Evolutionary conservation across 306 rosid genomes (phyloP).

Genomic region (Benincasa hispida): DNA sequence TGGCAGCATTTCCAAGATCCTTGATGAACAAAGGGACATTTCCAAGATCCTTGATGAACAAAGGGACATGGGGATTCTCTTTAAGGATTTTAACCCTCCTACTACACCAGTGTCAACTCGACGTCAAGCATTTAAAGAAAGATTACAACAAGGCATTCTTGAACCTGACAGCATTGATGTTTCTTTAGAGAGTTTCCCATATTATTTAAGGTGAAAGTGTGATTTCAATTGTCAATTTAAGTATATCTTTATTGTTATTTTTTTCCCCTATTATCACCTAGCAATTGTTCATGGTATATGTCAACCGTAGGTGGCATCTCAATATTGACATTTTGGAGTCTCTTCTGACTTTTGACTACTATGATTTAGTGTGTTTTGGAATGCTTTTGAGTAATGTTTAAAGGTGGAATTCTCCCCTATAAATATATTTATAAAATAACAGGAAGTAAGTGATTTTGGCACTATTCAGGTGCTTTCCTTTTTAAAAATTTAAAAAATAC

Average conservation of each 20-base stretch:
- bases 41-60: constrained; percentile 53
- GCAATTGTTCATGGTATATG: background rate
- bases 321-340: background rate
- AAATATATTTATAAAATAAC: background rate
- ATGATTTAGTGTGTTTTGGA: background rate
- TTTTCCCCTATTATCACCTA: background rate
- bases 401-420: background rate
- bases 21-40: constrained; percentile 54
- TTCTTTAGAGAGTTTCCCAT: constrained; percentile 80
- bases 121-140: constrained; percentile 63
- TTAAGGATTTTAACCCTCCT: constrained; percentile 49
- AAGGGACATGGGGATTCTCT: constrained; percentile 49
- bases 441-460: background rate
- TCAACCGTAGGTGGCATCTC: background rate
- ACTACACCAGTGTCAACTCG: constrained; percentile 36
- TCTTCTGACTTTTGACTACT: background rate
- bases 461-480: background rate
- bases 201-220: constrained; percentile 64
- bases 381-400: background rate
- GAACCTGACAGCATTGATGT: constrained; percentile 48
- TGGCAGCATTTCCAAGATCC: constrained; percentile 49
- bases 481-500: background rate
- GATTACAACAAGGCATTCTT: constrained; percentile 51
- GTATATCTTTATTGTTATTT: background rate
- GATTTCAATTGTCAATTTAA: background rate